phyloP scores from a whole-genome alignment of 1,139 yeast species.

The Suhomyces guaymorum region DNA sequence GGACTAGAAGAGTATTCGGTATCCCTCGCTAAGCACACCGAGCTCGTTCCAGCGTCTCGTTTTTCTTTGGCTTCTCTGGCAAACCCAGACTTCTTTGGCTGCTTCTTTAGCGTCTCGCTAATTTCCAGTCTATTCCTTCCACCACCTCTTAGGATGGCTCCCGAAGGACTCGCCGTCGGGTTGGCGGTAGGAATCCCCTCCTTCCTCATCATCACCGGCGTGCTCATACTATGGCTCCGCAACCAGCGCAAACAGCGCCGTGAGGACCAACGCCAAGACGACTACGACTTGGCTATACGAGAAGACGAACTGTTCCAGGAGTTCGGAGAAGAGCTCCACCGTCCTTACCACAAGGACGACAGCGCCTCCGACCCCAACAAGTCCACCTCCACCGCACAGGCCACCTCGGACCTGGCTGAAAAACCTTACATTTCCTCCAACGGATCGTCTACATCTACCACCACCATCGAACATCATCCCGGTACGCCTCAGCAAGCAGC shows the following conservation, averaged over 20 bases:
- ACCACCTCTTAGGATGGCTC: too few species aligned
- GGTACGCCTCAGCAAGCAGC: constrained; percentile 9
- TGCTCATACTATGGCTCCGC: constrained; percentile 29
- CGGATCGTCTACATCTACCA: constrained; percentile 15
- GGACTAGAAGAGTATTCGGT: too few species aligned
- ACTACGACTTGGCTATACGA: constrained; percentile 38
- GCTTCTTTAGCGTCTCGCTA: too few species aligned
- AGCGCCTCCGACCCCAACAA: constrained; percentile 12
- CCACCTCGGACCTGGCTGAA: constrained; percentile 12
- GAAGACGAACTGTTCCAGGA: constrained; percentile 41
- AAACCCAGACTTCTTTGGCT: too few species aligned
- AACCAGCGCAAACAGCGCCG: constrained; percentile 34
- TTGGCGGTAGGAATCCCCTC: constrained; percentile 47
- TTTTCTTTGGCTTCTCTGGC: too few species aligned
- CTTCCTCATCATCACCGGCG: constrained; percentile 26
- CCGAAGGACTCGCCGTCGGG: constrained; percentile 34
- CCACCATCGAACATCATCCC: constrained; percentile 13
- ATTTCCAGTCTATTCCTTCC: too few species aligned
- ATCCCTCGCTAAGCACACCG: too few species aligned
- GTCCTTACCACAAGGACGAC: constrained; percentile 18
- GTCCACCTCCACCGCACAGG: constrained; percentile 14
- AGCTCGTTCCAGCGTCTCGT: too few species aligned
- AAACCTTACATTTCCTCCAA: constrained; percentile 14
- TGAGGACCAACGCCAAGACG: constrained; percentile 35
- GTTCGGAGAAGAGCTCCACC: constrained; percentile 42